These are phyloP conservation scores for Mortierella sp. DNA, from an alignment of 371 early-diverging fungal genomes.

Conservation along the genomic window DNA sequence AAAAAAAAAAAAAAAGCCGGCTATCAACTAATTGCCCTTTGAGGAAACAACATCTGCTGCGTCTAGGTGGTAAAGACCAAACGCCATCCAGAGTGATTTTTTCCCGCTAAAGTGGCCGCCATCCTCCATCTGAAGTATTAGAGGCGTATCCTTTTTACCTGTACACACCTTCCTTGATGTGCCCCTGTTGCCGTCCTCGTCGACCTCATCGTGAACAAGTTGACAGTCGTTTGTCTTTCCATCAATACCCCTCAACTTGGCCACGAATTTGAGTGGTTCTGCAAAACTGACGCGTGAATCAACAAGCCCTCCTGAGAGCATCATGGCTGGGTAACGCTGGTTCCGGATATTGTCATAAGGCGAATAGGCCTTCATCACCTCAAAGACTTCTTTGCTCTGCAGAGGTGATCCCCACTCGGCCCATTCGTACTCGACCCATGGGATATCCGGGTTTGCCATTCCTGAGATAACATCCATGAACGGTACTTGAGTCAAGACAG, in stretches of 20 bases:
- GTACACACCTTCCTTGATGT: constrained; percentile 22
- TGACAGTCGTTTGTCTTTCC: constrained; percentile 49
- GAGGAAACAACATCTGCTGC: constrained; percentile 11
- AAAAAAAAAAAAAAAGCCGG: background rate
- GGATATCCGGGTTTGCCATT: constrained; percentile 60
- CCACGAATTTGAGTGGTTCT: constrained; percentile 66
- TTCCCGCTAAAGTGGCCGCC: constrained; percentile 51
- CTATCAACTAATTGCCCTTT: background rate
- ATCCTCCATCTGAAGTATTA: constrained; percentile 55
- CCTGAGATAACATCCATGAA: constrained; percentile 64
- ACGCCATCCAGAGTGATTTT: constrained; percentile 48
- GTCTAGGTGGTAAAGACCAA: constrained; percentile 38
- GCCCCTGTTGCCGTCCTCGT: background rate
- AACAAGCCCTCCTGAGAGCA: constrained; percentile 57
- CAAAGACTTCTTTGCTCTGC: constrained; percentile 52
- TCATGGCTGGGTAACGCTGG: constrained; percentile 52
- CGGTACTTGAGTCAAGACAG: constrained; percentile 63
- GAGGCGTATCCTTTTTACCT: constrained; percentile 38
- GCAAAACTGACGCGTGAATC: constrained; percentile 63
- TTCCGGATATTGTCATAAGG: constrained; percentile 60
- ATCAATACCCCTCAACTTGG: constrained; percentile 56
- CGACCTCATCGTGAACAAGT: background rate
- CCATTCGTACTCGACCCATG: constrained; percentile 70
- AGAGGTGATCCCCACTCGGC: constrained; percentile 66
- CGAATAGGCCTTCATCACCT: constrained; percentile 59